Base-by-base conservation (phyloP, 2,329 filamentous ascomycete species). In the Trichoderma breve region DNA sequence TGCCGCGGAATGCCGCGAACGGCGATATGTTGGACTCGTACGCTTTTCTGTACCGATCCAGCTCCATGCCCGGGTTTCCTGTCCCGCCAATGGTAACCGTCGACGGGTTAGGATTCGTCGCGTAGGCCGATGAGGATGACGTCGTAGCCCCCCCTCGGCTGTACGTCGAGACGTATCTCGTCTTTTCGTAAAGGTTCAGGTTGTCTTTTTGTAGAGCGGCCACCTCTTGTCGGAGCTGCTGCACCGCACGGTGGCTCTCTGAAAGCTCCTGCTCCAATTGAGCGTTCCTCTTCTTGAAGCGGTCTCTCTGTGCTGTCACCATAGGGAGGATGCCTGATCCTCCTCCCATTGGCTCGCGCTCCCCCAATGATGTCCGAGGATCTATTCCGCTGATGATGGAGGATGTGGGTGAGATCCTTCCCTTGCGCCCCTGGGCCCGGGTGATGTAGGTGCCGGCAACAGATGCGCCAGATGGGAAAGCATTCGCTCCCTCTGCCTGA, bases 321-420 rank as follows among this genome's bases (percentile, higher is more conserved):
- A 99, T 99, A 39, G 96, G 97, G 28, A 99, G 85, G 74, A 99
- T 98, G 14, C 95, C 94, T 0, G 93, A 93, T 2, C 93, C 93
- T 69, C 93, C 87, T 36, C 92, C 92, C 70, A 91, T 87, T 9
- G 91, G 86, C 61, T 94, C 92, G 18, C 86, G 83, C 51, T 86
- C 82, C 9, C 82, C 80, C 62, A 82, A 84, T 55, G 76, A 74
- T 18, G 72, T 85, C 57, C 89, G 87, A 26, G 92, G 91, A 78
- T 97, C 93, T 79, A 98, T 94, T n/a, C 96, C 96, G 73, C 95
- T 98, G 77, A 99, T 98, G 77, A 99, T 98, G 24, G 95, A 98
- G 4, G 95, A 98, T 1, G 96, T 98, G 0, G 96, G 97, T 3
- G 96, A 98, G 18, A 92, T 89, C 64, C 86, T 85, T 53, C 91